Percentiles rank a stretch among this genome's conserved stretches.
Evolutionary conservation across 2,329 filamentous ascomycete genomes (phyloP).

Genomic region (Pseudofabraea citricarpa): DNA sequence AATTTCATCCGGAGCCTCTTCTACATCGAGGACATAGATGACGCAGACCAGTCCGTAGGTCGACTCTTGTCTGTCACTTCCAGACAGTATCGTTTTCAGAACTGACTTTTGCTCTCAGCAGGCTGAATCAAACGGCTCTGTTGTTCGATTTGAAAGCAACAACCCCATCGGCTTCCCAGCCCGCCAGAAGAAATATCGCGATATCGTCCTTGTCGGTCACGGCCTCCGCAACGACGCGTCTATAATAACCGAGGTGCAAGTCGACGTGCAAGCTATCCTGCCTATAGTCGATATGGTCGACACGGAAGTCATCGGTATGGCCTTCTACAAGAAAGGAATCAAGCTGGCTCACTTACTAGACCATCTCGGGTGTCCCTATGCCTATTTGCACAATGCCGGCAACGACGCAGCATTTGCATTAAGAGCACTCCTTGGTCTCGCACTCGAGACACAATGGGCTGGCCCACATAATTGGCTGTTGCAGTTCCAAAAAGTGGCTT

Average conservation of each 20-base stretch:
- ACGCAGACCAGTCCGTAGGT: too few species aligned
- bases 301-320: not conserved
- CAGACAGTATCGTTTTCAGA: too few species aligned
- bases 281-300: not conserved
- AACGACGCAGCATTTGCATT: not conserved
- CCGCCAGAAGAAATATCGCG: too few species aligned
- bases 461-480: not conserved
- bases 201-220: too few species aligned
- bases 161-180: too few species aligned
- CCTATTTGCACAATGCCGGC: not conserved
- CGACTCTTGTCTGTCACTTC: too few species aligned
- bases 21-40: too few species aligned
- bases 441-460: not conserved
- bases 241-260: not conserved
- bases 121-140: too few species aligned
- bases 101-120: too few species aligned
- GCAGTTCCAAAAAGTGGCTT: conserved; percentile 9
- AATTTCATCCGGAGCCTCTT: too few species aligned
- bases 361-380: not conserved
- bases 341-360: not conserved
- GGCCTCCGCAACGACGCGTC: not conserved
- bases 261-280: not conserved
- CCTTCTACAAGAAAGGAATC: not conserved
- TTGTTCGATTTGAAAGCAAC: too few species aligned
- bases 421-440: not conserved